Base-by-base conservation (phyloP, 495 filamentous ascomycete genomes). In the Ascodesmis nigricans region DNA sequence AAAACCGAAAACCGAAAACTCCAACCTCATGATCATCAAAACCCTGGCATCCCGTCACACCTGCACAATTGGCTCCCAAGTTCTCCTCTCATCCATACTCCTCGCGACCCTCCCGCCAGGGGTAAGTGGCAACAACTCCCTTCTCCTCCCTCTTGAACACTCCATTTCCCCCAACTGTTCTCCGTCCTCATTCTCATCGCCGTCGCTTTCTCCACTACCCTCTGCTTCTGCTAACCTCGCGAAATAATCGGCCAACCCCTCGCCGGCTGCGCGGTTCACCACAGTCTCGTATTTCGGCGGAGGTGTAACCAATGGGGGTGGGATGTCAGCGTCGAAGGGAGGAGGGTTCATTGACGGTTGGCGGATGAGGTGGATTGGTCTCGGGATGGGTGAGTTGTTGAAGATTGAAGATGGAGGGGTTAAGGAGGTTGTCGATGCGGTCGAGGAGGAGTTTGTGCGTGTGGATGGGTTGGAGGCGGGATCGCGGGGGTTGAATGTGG, bases 321-420 rank as follows among this genome's bases (percentile, higher is more conserved):
- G 82, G n/a, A 72, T 65, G 5, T 91, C 75, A 11, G 76, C 78
- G 37, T 91, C 78, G 44, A 95, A 97, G 0, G 83, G 65, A 0
- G 87, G 87, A 1, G 87, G 87, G 31, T 84, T 81, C 52, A 75
- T 90, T 0, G 78, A 87, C 0, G 90, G 90, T 3, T 64, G 61
- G n/a, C 87, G 72, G 13, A 95, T 52, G 3, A 95, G 63, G 54
- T 97, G 87, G 42, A 93, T 91, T 0, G 84, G 87, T 14, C 84
- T 58, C 36, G 57, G 45, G 14, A 54, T 35, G 18, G 40, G n/a
- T n/a, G n/a, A n/a, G n/a, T n/a, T n/a, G n/a, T n/a, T n/a, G 65
- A 0, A 90, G 87, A 1, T 90, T 90, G 31, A 83, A 81, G 52
- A 75, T 90, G 0, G 78, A 87, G 0, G 90, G 90, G 3, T 64